Evolutionary conservation across 208 protist genomes (phyloP), one percentile per base, ranked within the genome.

Genomic region (Crithidia brevicula): DNA sequence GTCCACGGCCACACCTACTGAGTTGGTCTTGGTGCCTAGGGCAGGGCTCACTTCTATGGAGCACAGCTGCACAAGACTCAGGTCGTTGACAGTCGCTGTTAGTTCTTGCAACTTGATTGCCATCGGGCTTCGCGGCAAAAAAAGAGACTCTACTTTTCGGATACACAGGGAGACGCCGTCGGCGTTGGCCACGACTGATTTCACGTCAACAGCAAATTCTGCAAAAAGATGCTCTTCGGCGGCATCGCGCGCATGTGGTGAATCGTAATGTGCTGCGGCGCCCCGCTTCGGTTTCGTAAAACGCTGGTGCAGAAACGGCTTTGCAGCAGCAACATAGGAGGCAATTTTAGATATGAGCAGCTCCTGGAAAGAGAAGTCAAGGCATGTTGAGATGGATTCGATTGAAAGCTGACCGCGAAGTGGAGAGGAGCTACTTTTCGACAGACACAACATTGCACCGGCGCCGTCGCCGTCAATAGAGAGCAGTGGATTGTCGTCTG

Each of bases 361-460:
- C 34, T 76, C 56, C 36, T 76, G 70, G 23, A 69, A 38, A 27
- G 36, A 50, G 3, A 63, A 30, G 25, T 70, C 62, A 5, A 76
- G 28, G 30, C 70, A 76, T 2, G 56, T 40, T 20, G 31, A 15
- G 15, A 70, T 46, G 0, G 56, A 33, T 8, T 67, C 70, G 2
- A 76, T 25, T 36, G 47, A 30, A 11, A 70, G 11, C 30, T 52
- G 22, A 3, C 47, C 70, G 13, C 38, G 33, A 0, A 49, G 23
- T 22, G 62, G 46, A 23, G 46, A n/a, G 25, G 59, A 34, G 11
- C 50, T 38, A 8, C 25, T 10, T 42, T 70, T 65, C n/a, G 64
- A 60, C 16, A 54, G 34, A 3, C 4, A 38, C n/a, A 77, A 20
- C 45, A 49, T 16, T 2, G 60, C 34, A 38, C 62, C 64, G 3